Base-by-base conservation (phyloP, 768 basidiomycete genomes). In the Rhizopogon vulgaris region DNA sequence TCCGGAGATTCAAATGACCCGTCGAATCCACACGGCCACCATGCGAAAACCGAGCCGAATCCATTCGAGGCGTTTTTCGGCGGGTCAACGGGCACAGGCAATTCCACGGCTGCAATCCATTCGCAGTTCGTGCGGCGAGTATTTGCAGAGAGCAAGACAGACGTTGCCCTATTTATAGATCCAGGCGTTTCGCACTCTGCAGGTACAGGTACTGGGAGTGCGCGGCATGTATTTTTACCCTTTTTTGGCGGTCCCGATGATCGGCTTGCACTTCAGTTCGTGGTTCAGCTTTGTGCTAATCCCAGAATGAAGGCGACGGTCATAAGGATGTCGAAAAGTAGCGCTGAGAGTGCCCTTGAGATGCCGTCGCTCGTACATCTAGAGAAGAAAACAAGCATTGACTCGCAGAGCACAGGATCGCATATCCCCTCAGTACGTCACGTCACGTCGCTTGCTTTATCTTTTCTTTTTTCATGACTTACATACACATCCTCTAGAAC, bases 241-340 rank as follows among this genome's bases (percentile, higher is more conserved):
- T 97, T 95, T 80, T 88, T 92, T 64, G 95, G 95, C 36, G 95
- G 95, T 0, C 84, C 91, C 0, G 95, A 99, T 64, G 95, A 97
- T 64, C 82, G 96, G 1, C 74, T 92, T 18, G 90, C 91, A 0
- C 71, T 98, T 25, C 71, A 78, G 28, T 82, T 98, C 60, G 80
- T 91, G 4, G 80, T 90, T 32, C 94, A 97, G 65, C 62, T 88
- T 27, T 88, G 93, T 51, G 67, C 69, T 30, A 84, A 86, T 55
- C 64, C 78, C 0, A 69, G 66, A 34, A 76, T 90, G 0, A 78
- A 68, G 4, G 96, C 90, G 0, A 92, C 88, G 0, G 80, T 92
- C 0, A 70, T 95, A 1, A 73, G 84, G 45, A 71, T 95, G 30
- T 60, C 57, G 18, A 83, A 76, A 64, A 59, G 36, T 6, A 3